phyloP scores from a whole-genome alignment of 306 rosid species.

The Cyclanthera cordifolia region DNA sequence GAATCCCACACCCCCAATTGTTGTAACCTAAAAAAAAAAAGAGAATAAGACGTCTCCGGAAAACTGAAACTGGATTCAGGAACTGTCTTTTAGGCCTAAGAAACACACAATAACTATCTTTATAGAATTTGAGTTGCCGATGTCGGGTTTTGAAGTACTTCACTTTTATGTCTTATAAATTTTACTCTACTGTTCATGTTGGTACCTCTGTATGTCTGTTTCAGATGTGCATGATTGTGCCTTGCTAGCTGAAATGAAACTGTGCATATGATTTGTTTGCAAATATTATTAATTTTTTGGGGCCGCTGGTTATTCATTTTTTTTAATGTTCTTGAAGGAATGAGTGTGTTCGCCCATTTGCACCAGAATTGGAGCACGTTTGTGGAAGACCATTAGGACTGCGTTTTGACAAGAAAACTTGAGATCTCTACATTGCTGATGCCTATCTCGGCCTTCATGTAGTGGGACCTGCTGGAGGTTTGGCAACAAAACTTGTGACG shows the following conservation, averaged over 20 bases:
- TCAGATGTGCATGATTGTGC: neutral
- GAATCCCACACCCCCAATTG: too few relatives aligned
- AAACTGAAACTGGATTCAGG: neutral
- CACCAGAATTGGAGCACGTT: slow-evolving; percentile 71
- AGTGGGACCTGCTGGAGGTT: slow-evolving; percentile 74
- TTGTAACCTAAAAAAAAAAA: too few relatives aligned
- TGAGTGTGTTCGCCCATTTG: slow-evolving; percentile 54
- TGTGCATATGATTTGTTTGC: neutral
- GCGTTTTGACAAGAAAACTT: slow-evolving; percentile 56
- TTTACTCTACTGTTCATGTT: neutral
- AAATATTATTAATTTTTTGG: neutral
- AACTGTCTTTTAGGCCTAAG: neutral
- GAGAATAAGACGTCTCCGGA: neutral
- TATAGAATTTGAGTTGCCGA: neutral
- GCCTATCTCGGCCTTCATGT: slow-evolving; percentile 80
- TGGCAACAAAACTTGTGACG: slow-evolving; percentile 50
- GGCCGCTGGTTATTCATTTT: neutral
- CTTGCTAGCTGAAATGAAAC: too few relatives aligned
- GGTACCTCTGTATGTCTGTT: neutral
- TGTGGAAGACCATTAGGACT: slow-evolving; percentile 92
- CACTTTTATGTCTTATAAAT: neutral
- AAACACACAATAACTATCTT: neutral
- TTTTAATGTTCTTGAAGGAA: slow-evolving; percentile 33
- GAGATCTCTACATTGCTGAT: slow-evolving; percentile 80
- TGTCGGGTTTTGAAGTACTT: neutral